These are phyloP conservation scores for Pelargonium hybrid DNA, from an alignment of 441 rosid genomes.

Conservation along the genomic window DNA sequence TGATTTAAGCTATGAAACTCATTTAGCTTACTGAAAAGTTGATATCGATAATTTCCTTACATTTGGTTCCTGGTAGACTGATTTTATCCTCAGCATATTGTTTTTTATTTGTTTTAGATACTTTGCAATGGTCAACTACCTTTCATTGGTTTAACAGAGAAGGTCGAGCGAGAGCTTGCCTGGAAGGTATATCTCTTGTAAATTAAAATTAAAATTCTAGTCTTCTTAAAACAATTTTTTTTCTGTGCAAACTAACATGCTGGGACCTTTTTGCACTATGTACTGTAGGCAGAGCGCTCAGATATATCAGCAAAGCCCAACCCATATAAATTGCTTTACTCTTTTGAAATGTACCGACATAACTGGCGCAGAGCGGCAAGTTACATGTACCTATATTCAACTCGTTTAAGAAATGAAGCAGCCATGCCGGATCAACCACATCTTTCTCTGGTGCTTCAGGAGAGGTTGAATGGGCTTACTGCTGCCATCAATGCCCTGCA, in stretches of 20 bases:
- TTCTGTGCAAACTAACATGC: constrained; percentile 14
- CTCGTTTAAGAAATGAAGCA: constrained; percentile 64
- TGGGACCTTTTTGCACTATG: constrained; percentile 19
- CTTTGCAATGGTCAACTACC: constrained; percentile 88
- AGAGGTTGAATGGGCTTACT: constrained; percentile 84
- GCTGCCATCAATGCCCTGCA: constrained; percentile 81
- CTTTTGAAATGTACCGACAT: constrained; percentile 87
- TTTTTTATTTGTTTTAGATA: constrained; percentile 36
- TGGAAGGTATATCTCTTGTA: constrained; percentile 68
- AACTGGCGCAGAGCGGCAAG: constrained; percentile 91
- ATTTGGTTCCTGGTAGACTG: constrained; percentile 4
- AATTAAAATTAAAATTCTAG: constrained; percentile 12
- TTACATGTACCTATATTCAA: constrained; percentile 68
- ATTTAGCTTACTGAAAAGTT: background rate
- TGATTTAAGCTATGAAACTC: too few species aligned
- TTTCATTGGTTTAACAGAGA: constrained; percentile 75
- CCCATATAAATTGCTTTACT: constrained; percentile 84
- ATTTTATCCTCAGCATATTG: background rate
- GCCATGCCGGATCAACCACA: constrained; percentile 48
- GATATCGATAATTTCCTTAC: background rate
- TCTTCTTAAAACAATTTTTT: constrained; percentile 8
- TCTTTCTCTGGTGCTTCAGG: constrained; percentile 47
- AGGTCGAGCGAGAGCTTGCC: constrained; percentile 82
- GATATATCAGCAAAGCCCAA: constrained; percentile 67
- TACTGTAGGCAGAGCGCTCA: constrained; percentile 71